These are phyloP conservation scores for Carallia brachiata DNA, from an alignment of 345 rosid species.

Conservation along the genomic window DNA sequence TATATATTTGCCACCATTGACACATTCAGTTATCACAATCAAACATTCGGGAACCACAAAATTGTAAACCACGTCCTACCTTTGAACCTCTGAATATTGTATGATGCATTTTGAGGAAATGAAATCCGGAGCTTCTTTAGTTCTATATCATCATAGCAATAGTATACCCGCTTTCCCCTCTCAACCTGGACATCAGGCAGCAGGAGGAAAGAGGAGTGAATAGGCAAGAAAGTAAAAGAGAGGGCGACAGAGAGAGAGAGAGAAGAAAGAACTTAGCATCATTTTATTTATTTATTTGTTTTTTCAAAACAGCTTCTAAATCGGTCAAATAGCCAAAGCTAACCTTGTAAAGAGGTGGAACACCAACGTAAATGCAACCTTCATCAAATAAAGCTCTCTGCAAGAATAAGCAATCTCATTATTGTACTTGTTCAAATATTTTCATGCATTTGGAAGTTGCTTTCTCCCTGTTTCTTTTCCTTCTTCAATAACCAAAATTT, in stretches of 20 bases:
- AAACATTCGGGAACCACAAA: too few relatives aligned
- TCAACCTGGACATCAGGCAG: conserved; percentile 59
- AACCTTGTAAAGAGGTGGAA: conserved; percentile 97
- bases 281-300: background rate
- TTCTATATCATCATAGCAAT: conserved; percentile 80
- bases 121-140: conserved; percentile 52
- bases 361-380: conserved; percentile 96
- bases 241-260: too few relatives aligned
- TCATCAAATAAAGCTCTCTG: conserved; percentile 88
- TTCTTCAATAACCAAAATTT: conserved; percentile 6
- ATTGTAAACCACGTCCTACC: conserved; percentile 41
- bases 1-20: too few relatives aligned
- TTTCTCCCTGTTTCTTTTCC: background rate
- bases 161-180: conserved; percentile 74
- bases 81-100: conserved; percentile 92
- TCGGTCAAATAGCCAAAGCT: conserved; percentile 5
- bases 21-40: too few relatives aligned
- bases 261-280: background rate
- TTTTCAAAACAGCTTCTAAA: background rate
- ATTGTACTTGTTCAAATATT: conserved; percentile 15
- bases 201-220: conserved; percentile 7
- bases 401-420: conserved; percentile 24
- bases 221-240: conserved; percentile 1
- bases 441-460: background rate
- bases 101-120: conserved; percentile 85